phyloP scores from a whole-genome alignment of 2,329 filamentous ascomycete species.

The Chrysoporthe cubensis region DNA sequence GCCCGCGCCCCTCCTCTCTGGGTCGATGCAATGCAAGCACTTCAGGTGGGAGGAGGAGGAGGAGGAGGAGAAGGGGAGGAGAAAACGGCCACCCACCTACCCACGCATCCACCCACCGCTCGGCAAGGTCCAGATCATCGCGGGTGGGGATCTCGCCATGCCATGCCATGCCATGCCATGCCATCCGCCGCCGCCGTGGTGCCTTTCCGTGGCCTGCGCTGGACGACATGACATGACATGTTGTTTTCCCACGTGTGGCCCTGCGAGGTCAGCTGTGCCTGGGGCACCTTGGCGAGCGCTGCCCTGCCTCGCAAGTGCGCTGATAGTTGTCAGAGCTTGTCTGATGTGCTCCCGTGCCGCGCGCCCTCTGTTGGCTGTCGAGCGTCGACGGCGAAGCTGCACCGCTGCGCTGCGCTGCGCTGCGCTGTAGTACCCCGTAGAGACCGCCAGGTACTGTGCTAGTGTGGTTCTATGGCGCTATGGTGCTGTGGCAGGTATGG shows the following conservation, averaged over 20 bases:
- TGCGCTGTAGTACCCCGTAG: no score
- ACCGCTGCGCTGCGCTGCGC: no score
- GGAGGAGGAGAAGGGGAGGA: not conserved
- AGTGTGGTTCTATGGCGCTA: no score
- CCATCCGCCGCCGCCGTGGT: not conserved
- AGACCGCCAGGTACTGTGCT: no score
- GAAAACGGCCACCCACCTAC: no score
- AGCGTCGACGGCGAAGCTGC: no score
- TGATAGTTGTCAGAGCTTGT: not conserved
- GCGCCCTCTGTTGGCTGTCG: not conserved
- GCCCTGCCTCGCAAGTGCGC: not conserved
- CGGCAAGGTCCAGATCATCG: not conserved
- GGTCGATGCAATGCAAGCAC: constrained; percentile 4
- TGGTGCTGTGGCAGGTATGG: no score
- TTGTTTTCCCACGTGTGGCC: no score
- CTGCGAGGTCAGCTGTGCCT: no score
- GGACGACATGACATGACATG: not conserved
- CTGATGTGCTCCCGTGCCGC: not conserved
- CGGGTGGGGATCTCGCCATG: no score
- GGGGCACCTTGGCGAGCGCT: not conserved
- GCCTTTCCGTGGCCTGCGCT: not conserved
- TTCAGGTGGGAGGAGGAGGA: not conserved
- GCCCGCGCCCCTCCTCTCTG: not conserved
- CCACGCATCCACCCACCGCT: not conserved
- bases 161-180: no score